Conservation (phyloP, 441 rosid species). For the Isatis lusitanica region DNA sequence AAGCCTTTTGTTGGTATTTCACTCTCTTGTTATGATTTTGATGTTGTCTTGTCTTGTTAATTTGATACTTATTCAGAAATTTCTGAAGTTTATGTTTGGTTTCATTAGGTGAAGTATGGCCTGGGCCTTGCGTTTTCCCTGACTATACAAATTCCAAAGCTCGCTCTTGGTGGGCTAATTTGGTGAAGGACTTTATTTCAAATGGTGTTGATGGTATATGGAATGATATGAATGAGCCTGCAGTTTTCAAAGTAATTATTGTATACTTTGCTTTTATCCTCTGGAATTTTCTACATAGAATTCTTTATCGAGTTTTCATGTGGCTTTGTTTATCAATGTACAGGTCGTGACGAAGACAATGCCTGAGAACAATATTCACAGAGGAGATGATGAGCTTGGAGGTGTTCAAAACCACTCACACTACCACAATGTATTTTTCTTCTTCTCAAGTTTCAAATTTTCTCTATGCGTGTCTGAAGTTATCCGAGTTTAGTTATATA, state of each 20-base stretch:
- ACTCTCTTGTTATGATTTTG: slow-evolving; percentile 11
- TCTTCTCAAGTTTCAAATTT: not conserved
- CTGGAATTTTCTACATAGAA: slow-evolving; percentile 1
- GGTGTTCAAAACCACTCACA: slow-evolving; percentile 79
- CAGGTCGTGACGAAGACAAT: slow-evolving; percentile 89
- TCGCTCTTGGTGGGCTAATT: slow-evolving; percentile 90
- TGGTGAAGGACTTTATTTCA: slow-evolving; percentile 72
- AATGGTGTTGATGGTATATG: slow-evolving; percentile 97
- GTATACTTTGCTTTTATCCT: not conserved
- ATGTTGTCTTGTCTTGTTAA: not conserved
- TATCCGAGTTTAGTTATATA: not conserved
- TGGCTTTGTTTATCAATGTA: slow-evolving; percentile 4
- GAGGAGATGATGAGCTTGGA: slow-evolving; percentile 82
- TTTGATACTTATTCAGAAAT: not conserved
- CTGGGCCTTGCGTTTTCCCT: slow-evolving; percentile 95
- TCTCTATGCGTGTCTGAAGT: slow-evolving; percentile 5
- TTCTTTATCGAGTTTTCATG: slow-evolving; percentile 22
- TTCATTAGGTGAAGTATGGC: slow-evolving; percentile 90
- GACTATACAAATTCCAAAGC: slow-evolving; percentile 79
- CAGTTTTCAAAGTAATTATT: slow-evolving; percentile 71
- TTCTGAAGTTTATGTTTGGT: slow-evolving; percentile 18
- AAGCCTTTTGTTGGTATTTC: slow-evolving; percentile 62
- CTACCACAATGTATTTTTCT: slow-evolving; percentile 83
- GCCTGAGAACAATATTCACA: slow-evolving; percentile 85
- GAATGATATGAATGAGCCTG: slow-evolving; percentile 99